Evolutionary conservation across 441 rosid genomes (phyloP).

Genomic region (Rhodomyrtus psidioides): DNA sequence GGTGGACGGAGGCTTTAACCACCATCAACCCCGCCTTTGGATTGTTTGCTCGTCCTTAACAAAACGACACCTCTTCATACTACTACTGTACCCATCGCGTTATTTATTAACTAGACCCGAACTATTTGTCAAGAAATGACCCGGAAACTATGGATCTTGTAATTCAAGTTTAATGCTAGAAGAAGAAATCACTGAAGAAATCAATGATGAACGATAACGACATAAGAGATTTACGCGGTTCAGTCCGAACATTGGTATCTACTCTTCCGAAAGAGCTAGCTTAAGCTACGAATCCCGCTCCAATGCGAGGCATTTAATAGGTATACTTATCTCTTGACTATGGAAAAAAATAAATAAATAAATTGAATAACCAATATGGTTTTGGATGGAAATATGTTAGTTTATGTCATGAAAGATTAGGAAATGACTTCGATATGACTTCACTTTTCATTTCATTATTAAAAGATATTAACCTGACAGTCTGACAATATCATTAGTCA

Average conservation of each 20-base stretch:
- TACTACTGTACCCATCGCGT: neutral
- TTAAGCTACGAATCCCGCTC: neutral
- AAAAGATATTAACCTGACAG: too few relatives aligned
- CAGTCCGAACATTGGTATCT: neutral
- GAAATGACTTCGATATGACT: too few relatives aligned
- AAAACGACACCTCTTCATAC: neutral
- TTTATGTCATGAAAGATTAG: too few relatives aligned
- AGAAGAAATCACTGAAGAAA: neutral
- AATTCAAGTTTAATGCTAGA: neutral
- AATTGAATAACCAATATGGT: too few relatives aligned
- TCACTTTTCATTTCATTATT: too few relatives aligned
- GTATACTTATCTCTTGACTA: too few relatives aligned
- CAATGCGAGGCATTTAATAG: too few relatives aligned
- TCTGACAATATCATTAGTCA: too few relatives aligned
- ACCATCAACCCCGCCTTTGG: slow-evolving; percentile 1
- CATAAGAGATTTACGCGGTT: too few relatives aligned
- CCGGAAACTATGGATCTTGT: neutral
- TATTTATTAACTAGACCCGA: neutral
- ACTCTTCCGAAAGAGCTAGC: too few relatives aligned
- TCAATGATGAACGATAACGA: neutral
- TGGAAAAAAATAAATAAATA: too few relatives aligned
- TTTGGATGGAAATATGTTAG: too few relatives aligned
- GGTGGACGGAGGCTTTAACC: slow-evolving; percentile 10
- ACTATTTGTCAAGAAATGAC: neutral
- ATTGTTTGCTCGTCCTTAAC: neutral